Conservation (phyloP, 441 rosid species). For the Corymbia citriodora region DNA sequence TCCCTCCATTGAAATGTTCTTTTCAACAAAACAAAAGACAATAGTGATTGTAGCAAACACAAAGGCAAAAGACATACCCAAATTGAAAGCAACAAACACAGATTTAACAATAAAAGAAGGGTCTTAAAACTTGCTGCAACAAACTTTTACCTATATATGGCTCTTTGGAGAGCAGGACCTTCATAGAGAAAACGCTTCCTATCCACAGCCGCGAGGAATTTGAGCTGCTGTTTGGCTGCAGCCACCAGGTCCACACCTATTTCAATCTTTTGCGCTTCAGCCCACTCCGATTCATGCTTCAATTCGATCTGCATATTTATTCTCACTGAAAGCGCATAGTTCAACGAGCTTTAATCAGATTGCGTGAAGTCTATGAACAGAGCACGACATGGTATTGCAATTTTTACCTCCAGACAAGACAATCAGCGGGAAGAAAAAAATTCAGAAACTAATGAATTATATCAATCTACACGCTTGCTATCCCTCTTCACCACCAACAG, state of each 20-base stretch:
- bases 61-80: neutral
- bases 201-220: neutral
- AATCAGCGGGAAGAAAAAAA: neutral
- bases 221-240: neutral
- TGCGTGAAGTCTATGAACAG: neutral
- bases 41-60: neutral
- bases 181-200: slow-evolving; percentile 3
- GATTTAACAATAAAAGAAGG: neutral
- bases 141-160: slow-evolving; percentile 4
- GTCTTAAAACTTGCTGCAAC: neutral
- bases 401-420: neutral
- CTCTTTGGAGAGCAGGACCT: slow-evolving; percentile 10
- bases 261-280: slow-evolving; percentile 2
- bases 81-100: neutral
- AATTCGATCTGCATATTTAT: neutral
- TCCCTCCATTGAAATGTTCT: neutral
- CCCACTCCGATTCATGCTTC: neutral
- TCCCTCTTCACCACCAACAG: neutral
- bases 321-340: neutral
- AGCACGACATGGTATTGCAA: neutral
- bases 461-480: neutral
- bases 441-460: neutral
- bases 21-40: neutral
- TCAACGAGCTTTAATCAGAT: neutral
- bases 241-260: neutral